Evolutionary conservation across 2,329 filamentous ascomycete genomes (phyloP).

Genomic region (Botrytis tulipae): DNA sequence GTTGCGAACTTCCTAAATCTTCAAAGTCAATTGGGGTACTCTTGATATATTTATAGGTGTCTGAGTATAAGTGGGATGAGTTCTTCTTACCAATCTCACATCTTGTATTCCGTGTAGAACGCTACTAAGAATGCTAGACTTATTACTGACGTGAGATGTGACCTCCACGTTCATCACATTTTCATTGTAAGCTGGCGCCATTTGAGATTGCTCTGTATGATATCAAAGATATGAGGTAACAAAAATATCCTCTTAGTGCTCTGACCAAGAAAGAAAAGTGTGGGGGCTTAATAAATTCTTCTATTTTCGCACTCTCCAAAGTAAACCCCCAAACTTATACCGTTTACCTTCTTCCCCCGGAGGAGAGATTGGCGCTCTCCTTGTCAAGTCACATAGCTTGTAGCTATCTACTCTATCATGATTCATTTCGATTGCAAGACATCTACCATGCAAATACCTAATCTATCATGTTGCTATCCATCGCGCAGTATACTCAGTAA

Average conservation of each 20-base stretch:
- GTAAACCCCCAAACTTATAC: constrained; percentile 25
- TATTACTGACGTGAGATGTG: constrained; percentile 20
- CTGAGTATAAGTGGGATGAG: neutral
- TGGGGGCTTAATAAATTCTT: constrained; percentile 11
- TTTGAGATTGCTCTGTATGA: constrained; percentile 19
- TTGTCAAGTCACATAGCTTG: constrained; percentile 27
- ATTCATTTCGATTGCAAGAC: constrained; percentile 17
- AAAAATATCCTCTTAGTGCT: neutral
- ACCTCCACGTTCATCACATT: constrained; percentile 10
- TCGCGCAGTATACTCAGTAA: neutral
- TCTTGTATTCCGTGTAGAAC: constrained; percentile 58
- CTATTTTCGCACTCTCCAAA: constrained; percentile 1
- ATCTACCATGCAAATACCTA: constrained; percentile 3
- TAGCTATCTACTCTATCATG: constrained; percentile 30
- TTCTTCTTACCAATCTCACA: constrained; percentile 52
- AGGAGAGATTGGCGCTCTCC: neutral
- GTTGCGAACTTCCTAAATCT: constrained; percentile 48
- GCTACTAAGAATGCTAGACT: constrained; percentile 47
- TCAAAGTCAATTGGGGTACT: neutral
- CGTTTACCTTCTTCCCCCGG: neutral
- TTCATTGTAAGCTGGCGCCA: constrained; percentile 28
- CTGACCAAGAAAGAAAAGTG: constrained; percentile 16
- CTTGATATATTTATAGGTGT: neutral
- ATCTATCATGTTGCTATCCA: constrained; percentile 19
- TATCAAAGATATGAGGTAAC: constrained; percentile 17